Percentiles rank a stretch among this genome's conserved stretches.
Conservation (phyloP, 148 eudicot genomes). For the Chenopodium formosanum region DNA sequence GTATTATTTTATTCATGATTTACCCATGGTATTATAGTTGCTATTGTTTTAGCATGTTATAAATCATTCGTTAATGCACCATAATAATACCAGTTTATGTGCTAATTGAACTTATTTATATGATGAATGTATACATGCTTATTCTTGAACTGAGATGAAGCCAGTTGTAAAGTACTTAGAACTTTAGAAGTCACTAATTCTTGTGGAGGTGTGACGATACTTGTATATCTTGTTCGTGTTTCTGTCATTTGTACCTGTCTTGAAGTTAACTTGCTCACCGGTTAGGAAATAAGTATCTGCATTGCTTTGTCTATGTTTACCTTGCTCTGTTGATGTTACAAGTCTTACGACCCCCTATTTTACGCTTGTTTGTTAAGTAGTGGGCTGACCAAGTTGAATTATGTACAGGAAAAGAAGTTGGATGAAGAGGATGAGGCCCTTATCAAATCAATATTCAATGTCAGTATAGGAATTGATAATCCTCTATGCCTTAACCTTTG, state of each 20-base stretch:
- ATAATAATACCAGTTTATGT: no score
- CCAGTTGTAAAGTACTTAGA: no score
- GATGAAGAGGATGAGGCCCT: conserved; percentile 92
- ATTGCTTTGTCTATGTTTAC: neutral
- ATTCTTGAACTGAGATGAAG: no score
- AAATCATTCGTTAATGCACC: neutral
- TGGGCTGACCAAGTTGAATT: conserved; percentile 1
- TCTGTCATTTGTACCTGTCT: neutral
- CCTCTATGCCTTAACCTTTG: neutral
- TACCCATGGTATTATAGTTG: neutral
- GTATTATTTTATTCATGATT: neutral
- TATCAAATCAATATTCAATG: conserved; percentile 66
- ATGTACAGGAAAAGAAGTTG: conserved; percentile 56
- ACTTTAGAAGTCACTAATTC: no score
- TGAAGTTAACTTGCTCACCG: neutral
- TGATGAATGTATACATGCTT: neutral
- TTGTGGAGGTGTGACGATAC: no score
- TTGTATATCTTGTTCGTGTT: no score
- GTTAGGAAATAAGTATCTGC: neutral
- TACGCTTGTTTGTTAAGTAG: neutral
- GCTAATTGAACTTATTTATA: neutral
- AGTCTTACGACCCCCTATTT: neutral
- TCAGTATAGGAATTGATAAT: conserved; percentile 26
- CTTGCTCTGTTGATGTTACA: neutral
- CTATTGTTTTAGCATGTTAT: neutral